A percentile compares a stretch with the other conserved stretches of the same genome.
Conservation (phyloP, 2,329 filamentous ascomycete species). For the Sporothrix phasma region DNA sequence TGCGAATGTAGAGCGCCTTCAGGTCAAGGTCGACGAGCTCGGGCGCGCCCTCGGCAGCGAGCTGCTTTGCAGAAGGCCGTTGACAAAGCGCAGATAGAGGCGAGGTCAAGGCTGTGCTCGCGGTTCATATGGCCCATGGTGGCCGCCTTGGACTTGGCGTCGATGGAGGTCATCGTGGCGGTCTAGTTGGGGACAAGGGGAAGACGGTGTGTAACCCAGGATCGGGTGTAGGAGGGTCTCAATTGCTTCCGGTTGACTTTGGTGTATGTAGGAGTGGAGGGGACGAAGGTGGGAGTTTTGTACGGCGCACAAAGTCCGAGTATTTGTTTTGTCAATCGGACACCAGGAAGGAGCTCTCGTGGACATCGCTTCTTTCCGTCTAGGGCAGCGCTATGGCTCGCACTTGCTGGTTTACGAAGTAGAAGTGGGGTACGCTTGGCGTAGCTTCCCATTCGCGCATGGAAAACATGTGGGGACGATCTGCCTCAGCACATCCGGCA, state of each 20-base stretch:
- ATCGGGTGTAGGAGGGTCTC: neutral
- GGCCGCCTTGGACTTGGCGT: slow-evolving; percentile 21
- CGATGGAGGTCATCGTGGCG: slow-evolving; percentile 13
- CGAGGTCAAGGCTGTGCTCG: slow-evolving; percentile 66
- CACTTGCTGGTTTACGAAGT: neutral
- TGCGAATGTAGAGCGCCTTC: slow-evolving; percentile 49
- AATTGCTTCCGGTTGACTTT: neutral
- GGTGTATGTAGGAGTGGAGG: neutral
- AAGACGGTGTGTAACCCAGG: neutral
- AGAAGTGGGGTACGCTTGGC: neutral
- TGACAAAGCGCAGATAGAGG: slow-evolving; percentile 68
- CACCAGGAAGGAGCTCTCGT: neutral
- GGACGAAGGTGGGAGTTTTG: neutral
- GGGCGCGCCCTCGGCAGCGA: slow-evolving; percentile 30
- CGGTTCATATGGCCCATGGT: slow-evolving; percentile 78
- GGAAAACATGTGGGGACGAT: neutral
- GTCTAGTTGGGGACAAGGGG: no score
- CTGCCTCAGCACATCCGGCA: neutral
- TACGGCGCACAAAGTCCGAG: neutral
- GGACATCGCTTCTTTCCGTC: neutral
- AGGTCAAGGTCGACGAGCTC: slow-evolving; percentile 57
- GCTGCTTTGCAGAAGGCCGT: slow-evolving; percentile 37
- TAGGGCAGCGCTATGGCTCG: neutral
- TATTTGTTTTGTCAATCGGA: no score
- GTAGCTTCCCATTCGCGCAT: neutral